Evolutionary conservation across 2,329 filamentous ascomycete genomes (phyloP), one percentile per base, ranked within the genome.

Genomic region (Akanthomyces uredinophilus): DNA sequence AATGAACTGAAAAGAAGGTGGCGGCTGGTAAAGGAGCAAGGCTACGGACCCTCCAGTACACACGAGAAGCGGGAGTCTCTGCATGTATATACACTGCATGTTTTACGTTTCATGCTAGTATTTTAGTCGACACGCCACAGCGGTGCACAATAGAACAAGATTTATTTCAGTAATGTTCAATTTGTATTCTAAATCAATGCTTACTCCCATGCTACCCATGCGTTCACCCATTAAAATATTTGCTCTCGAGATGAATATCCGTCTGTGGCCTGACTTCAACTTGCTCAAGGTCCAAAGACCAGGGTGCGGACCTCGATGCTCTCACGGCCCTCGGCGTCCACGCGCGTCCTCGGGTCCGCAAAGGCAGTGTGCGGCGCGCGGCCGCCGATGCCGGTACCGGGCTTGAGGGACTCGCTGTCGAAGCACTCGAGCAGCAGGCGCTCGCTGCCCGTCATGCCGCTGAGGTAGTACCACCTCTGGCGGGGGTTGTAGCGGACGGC

Each of bases 291-390:
- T 0, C 89, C 90, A 80, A 96, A 96, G 0, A 96, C 89, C 73
- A 96, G 79, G 41, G 90, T 87, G 68, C 93, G 83, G 18, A 96
- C 90, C 75, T 97, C 93, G 71, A 97, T 96, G 72, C 92, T 96
- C 79, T 96, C 90, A 66, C 92, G 82, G 0, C 83, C 84, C 65
- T 87, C 85, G 5, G 89, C 91, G 51, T 87, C 89, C 20, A 81
- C 76, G 3, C 86, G 83, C 1, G 89, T 91, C 64, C 87, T 79
- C 2, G 90, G 88, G 72, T 96, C 89, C 44, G 82, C 78, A 74
- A 96, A 97, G 0, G 92, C 92, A 11, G 87, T 87, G 75, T 96
- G 91, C 16, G 91, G 87, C 53, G 85, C 77, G 55, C 83, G 73
- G 0, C 85, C 84, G 18, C 82, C 83, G 62, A 84, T 86, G 43